phyloP scores from a whole-genome alignment of 1,284 basidiomycete genomes.

The Ceratobasidium sp. region DNA sequence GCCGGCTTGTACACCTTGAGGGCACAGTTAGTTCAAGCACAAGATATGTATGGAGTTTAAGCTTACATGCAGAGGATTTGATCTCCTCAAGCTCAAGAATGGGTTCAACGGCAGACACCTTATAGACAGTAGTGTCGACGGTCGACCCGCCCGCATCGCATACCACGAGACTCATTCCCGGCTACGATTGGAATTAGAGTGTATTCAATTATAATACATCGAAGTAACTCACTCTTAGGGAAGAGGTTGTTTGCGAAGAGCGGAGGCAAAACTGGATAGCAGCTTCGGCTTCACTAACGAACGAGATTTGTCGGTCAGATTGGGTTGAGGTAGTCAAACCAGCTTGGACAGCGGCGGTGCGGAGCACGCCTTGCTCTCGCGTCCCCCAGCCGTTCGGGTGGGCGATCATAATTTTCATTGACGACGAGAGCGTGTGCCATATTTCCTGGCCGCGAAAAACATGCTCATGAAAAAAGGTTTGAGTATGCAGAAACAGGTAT shows the following conservation, averaged over 20 bases:
- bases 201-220: no score
- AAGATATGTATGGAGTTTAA: background rate
- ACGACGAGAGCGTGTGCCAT: background rate
- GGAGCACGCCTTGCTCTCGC: slow-evolving; percentile 36
- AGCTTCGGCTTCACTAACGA: slow-evolving; percentile 44
- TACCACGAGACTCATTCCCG: background rate
- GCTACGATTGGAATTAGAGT: background rate
- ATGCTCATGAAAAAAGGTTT: slow-evolving; percentile 18
- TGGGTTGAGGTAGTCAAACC: background rate
- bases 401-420: slow-evolving; percentile 20
- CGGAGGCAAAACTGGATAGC: slow-evolving; percentile 42
- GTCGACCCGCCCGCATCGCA: slow-evolving; percentile 24
- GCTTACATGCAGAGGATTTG: slow-evolving; percentile 36
- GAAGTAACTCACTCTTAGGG: background rate
- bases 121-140: slow-evolving; percentile 19
- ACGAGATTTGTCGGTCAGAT: background rate
- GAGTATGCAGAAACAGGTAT: slow-evolving; percentile 38
- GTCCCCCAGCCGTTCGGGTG: slow-evolving; percentile 42
- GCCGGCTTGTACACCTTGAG: slow-evolving; percentile 23
- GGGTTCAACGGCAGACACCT: background rate
- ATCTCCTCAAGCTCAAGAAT: slow-evolving; percentile 33
- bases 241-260: background rate
- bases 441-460: slow-evolving; percentile 1
- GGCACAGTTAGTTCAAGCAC: background rate
- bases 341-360: background rate